Evolutionary conservation across 2,329 filamentous ascomycete species (phyloP), one percentile per base, ranked within the genome.

Genomic region (Botrytis aclada): DNA sequence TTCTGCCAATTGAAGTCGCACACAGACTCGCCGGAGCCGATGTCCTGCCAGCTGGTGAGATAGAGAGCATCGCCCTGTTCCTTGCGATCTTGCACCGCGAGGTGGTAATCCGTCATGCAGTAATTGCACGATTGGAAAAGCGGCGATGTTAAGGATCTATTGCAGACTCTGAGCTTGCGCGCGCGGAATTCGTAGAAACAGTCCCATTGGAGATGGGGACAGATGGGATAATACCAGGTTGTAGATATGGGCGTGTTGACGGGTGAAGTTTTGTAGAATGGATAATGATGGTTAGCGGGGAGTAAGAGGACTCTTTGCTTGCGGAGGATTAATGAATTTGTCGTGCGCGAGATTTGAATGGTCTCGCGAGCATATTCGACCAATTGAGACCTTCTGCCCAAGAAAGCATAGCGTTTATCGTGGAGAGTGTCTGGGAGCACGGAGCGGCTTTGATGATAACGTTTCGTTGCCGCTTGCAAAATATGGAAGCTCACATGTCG

Each of bases 111-210:
- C 51, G 51, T 54, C 51, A 29, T 54, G 51, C 51, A 54, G 51
- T 29, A n/a, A 3, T 54, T 14, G 51, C 51, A 54, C 12, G 51
- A 54, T 29, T 29, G 25, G 25, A 54, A 54, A 18, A 14, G 12
- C 0, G n/a, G 4, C 6, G 2, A 14, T 16, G 6, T 1, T 6
- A 54, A n/a, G 25, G 51, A 16, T 16, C 3, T 16, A 7, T 18
- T 14, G n/a, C 25, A 54, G n/a, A 54, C 51, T 25, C 51, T n/a
- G n/a, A 54, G 51, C 12, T 14, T 1, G 51, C 51, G 51, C 25
- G 25, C 14, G 25, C 12, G n/a, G 5, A 29, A n/a, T 2, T 54
- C 51, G 51, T 54, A 54, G 51, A 3, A n/a, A 29, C n/a, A 29
- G 12, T 7, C 14, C 51, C 25, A 54, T 18, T 29, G 16, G 51